Conservation (phyloP, 2,329 filamentous ascomycete species). For the Claviceps paspali region DNA sequence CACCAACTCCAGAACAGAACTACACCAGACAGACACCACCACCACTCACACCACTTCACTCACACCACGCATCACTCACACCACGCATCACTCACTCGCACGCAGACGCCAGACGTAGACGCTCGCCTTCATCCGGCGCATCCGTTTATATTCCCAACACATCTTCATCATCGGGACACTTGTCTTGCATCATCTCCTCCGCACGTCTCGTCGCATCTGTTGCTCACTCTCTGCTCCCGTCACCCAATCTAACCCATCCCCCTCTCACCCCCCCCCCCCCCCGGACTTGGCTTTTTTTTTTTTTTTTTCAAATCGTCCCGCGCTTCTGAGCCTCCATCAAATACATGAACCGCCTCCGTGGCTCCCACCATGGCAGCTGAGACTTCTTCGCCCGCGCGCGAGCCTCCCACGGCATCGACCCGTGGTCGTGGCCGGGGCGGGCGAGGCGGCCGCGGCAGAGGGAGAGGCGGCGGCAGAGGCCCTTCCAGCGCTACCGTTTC, state of each 20-base stretch:
- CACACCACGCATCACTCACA: too few species aligned
- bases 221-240: neutral
- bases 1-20: too few species aligned
- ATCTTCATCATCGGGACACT: neutral
- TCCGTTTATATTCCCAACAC: neutral
- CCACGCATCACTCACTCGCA: neutral
- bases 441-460: slow-evolving; percentile 7
- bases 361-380: slow-evolving; percentile 20
- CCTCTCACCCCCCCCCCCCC: neutral
- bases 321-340: neutral
- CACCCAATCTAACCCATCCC: neutral
- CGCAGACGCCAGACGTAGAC: too few species aligned
- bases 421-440: slow-evolving; percentile 20
- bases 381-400: slow-evolving; percentile 22
- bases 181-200: neutral
- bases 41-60: too few species aligned
- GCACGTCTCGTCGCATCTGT: neutral
- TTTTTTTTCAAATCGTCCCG: neutral
- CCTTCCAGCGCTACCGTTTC: slow-evolving; percentile 16
- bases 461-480: slow-evolving; percentile 15
- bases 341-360: slow-evolving; percentile 18
- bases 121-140: too few species aligned
- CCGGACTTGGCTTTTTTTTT: neutral
- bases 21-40: too few species aligned
- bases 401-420: slow-evolving; percentile 14